Conservation (phyloP, 2,329 filamentous ascomycete genomes). For the Didymella glomerata region DNA sequence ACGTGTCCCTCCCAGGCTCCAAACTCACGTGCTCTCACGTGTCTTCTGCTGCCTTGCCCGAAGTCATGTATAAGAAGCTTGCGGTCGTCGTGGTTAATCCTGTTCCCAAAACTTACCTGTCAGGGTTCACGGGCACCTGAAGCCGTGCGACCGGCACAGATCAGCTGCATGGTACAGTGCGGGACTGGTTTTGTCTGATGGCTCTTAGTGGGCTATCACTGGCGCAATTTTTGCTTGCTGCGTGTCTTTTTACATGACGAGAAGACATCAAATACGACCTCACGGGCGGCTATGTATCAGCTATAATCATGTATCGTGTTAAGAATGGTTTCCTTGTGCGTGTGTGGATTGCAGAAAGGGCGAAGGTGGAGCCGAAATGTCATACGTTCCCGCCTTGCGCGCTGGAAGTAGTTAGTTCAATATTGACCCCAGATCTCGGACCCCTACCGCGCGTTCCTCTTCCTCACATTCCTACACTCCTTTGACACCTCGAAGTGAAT, state of each 20-base stretch:
- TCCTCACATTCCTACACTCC: neutral
- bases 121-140: conserved; percentile 15
- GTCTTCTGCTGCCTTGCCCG: conserved; percentile 5
- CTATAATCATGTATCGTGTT: too few relatives aligned
- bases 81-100: too few relatives aligned
- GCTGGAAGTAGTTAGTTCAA: conserved; percentile 12
- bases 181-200: conserved; percentile 18
- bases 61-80: neutral
- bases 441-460: neutral
- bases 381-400: neutral
- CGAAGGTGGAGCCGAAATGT: conserved; percentile 10
- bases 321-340: too few relatives aligned
- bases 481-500: neutral
- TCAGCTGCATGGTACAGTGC: conserved; percentile 19
- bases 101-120: conserved; percentile 6
- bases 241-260: conserved; percentile 1
- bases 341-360: neutral
- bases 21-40: conserved; percentile 5
- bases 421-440: conserved; percentile 9
- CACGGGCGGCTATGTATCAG: too few relatives aligned
- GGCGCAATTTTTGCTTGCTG: conserved; percentile 19
- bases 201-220: conserved; percentile 5
- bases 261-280: neutral
- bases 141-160: conserved; percentile 15
- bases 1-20: conserved; percentile 2